Evolutionary conservation across 106 monocot genomes (phyloP), one percentile per base, ranked within the genome.

Genomic region (Acorus gramineus): DNA sequence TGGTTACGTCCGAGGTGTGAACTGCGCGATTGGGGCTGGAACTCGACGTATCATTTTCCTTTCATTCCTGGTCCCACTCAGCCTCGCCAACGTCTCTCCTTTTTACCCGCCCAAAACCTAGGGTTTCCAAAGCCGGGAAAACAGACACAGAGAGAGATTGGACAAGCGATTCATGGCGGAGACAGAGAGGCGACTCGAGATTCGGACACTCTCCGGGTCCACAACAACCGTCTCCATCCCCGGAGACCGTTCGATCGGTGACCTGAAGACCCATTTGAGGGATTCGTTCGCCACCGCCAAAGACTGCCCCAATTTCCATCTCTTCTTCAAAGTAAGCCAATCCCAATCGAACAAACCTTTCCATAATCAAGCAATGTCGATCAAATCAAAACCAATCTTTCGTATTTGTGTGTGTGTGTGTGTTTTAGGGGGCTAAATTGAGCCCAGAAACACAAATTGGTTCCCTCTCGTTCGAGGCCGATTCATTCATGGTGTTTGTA

Each of bases 401-500:
- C 48, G n/a, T 49, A 2, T 3, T 52, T 11, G 46, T 57, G 4
- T 57, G 14, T 12, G 6, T 58, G 13, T 6, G 14, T 63, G 14
- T 55, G 3, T 54, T 64, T 9, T 74, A 91, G 91, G 90, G 95
- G 47, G 65, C 64, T 11, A 90, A 75, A 69, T 66, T 90, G 78
- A 75, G 69, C 2, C 72, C 77, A 60, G 60, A 78, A 42, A 65
- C 60, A 47, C 61, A 61, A 9, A 60, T 95, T 42, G 63, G 62
- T 43, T 49, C 51, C 59, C 47, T 61, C 63, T 8, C 52, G 11
- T 64, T 85, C 0, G 50, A 61, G 11, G 4, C 55, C 6, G 82
- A 76, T 63, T 84, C 77, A 52, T 95, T 95, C 53, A 43, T 95
- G 52, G 90, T 87, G 56, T 76, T 95, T 42, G 66, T 95, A 50